phyloP scores from a whole-genome alignment of 1,284 basidiomycete genomes.

The Sphaerobolus stellatus region DNA sequence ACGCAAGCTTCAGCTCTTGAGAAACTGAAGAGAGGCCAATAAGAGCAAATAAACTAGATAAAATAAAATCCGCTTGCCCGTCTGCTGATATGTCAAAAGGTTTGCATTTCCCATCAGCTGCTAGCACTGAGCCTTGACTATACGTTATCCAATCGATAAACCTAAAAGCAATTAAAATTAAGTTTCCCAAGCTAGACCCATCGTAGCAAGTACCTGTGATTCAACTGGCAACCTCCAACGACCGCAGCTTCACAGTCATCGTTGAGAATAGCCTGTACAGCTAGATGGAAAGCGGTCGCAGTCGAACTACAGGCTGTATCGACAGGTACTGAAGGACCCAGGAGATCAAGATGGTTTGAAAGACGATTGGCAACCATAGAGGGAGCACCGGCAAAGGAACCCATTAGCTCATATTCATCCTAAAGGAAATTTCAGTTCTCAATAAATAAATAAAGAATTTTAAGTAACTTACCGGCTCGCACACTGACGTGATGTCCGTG shows the following conservation, averaged over 20 bases:
- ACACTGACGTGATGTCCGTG: slow-evolving; percentile 22
- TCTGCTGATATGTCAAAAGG: slow-evolving; percentile 49
- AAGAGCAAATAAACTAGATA: background rate
- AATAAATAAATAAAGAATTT: slow-evolving; percentile 1
- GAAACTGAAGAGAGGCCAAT: slow-evolving; percentile 23
- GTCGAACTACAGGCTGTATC: slow-evolving; percentile 54
- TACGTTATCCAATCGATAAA: slow-evolving; percentile 35
- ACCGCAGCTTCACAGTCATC: slow-evolving; percentile 51
- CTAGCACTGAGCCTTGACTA: slow-evolving; percentile 37
- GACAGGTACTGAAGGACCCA: slow-evolving; percentile 44
- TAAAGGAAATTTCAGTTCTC: slow-evolving; percentile 16
- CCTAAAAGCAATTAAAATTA: slow-evolving; percentile 19
- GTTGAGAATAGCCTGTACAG: slow-evolving; percentile 40
- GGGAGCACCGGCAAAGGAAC: slow-evolving; percentile 37
- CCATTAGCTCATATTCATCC: slow-evolving; percentile 36
- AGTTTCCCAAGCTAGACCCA: background rate
- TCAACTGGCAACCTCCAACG: slow-evolving; percentile 43
- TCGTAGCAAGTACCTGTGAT: slow-evolving; percentile 32
- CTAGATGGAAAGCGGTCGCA: slow-evolving; percentile 46
- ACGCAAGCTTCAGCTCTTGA: slow-evolving; percentile 33
- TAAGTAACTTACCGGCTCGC: slow-evolving; percentile 24
- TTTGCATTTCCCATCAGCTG: slow-evolving; percentile 47
- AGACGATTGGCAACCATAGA: slow-evolving; percentile 45
- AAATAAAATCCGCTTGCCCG: slow-evolving; percentile 33
- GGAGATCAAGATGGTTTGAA: slow-evolving; percentile 48